A percentile compares a stretch with the other conserved stretches of the same genome.
Conservation (phyloP, 2,329 filamentous ascomycete species). For the Gremmenia infestans region DNA sequence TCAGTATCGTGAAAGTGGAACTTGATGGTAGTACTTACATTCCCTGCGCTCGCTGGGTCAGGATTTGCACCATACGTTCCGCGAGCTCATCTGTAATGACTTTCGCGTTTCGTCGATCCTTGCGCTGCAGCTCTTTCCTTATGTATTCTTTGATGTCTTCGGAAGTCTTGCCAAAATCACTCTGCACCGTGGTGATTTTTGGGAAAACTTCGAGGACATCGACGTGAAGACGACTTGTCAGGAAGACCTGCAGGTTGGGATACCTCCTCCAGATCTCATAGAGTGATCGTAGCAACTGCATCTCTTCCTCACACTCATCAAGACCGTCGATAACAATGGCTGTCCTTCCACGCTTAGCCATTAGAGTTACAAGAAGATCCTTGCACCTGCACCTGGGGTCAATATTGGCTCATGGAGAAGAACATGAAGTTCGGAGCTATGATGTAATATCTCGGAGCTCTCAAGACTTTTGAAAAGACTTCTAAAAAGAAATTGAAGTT, state of each 20-base stretch:
- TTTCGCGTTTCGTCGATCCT: constrained; percentile 2
- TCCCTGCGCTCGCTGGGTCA: constrained; percentile 9
- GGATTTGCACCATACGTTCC: constrained; percentile 6
- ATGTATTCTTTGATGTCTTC: constrained; percentile 6
- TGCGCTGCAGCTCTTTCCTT: not conserved
- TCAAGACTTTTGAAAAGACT: too few relatives aligned
- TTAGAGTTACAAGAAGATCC: constrained; percentile 1
- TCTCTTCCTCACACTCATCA: constrained; percentile 5
- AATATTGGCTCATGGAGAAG: too few relatives aligned
- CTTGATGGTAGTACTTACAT: not conserved
- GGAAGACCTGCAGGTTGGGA: constrained; percentile 1
- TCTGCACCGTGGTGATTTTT: not conserved
- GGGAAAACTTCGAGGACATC: constrained; percentile 1
- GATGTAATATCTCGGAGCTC: too few relatives aligned
- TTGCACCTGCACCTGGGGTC: not conserved
- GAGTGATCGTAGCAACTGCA: constrained; percentile 5
- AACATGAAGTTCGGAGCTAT: too few relatives aligned
- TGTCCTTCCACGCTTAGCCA: too few relatives aligned
- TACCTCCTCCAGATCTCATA: constrained; percentile 4
- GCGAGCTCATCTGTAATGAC: constrained; percentile 7
- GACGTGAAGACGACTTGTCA: constrained; percentile 8
- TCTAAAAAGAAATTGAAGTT: too few relatives aligned
- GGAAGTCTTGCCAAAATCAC: constrained; percentile 5
- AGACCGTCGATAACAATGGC: too few relatives aligned
- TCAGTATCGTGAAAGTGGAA: too few relatives aligned